Evolutionary conservation across 2,329 filamentous ascomycete genomes (phyloP), one percentile per base, ranked within the genome.

Genomic region (Neoarthrinium moseri): DNA sequence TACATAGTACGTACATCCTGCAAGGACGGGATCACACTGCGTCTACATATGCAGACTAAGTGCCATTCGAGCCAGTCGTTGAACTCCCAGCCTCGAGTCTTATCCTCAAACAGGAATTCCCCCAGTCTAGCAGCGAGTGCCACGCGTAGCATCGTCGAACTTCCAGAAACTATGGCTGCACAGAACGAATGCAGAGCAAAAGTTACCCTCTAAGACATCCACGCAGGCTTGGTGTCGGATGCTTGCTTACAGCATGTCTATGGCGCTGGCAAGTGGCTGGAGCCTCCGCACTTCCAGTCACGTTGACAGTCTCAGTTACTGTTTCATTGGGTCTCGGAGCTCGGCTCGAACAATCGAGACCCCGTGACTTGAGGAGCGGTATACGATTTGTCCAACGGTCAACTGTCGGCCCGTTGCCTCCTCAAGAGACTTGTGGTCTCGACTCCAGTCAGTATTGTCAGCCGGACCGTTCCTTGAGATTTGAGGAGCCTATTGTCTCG

Each of bases 351-450:
- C 20, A 18, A 17, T 15, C 26, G 27, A 42, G 18, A 42, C 26
- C 39, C 33, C 39, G 39, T 42, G 39, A 42, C 39, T 24, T 33
- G 39, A 33, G 23, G 39, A 42, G 39, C 29, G 39, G 29, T 42
- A 30, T 18, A 42, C 11, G 27, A 42, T 42, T 41, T 42, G 39
- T 29, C 18, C 29, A 22, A 38, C 23, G 37, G 37, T 17, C 39
- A 4, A 22, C 39, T 23, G 27, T 42, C 39, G 39, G 39, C n/a
- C 39, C 39, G 39, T 24, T 32, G 29, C 39, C 18, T 23, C 22
- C 15, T 23, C 20, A 30, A 32, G 39, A 32, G 33, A 29, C 26
- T 42, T 24, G 17, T 22, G 33, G 27, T 27, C 27, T 23, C 27
- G 35, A 37, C 5, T n/a, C 18, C n/a, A n/a, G n/a, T 29, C 26